Evolutionary conservation across 306 rosid species (phyloP).

Genomic region (Trifolium fragiferum): DNA sequence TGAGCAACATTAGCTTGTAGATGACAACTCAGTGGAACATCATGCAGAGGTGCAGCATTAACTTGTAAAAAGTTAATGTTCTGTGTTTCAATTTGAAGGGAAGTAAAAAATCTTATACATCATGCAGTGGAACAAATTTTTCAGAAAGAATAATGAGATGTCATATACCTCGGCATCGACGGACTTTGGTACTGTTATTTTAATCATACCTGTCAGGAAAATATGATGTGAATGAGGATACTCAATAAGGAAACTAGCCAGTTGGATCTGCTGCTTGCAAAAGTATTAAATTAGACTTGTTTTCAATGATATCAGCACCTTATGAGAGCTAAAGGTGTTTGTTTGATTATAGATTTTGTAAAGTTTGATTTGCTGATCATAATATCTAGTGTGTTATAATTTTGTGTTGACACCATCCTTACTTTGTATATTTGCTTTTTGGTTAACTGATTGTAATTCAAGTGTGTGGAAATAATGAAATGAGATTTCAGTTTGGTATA

Average conservation of each 20-base stretch:
- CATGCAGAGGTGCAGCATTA: constrained; percentile 23
- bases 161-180: constrained; percentile 32
- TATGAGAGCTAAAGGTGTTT: constrained; percentile 23
- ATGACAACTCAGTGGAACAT: constrained; percentile 19
- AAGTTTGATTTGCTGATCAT: constrained; percentile 56
- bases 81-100: background rate
- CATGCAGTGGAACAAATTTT: constrained; percentile 29
- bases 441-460: constrained; percentile 33
- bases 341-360: constrained; percentile 53
- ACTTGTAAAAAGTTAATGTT: background rate
- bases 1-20: constrained; percentile 48
- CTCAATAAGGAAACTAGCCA: constrained; percentile 42
- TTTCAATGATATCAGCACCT: constrained; percentile 40
- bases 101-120: constrained; percentile 14
- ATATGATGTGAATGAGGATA: constrained; percentile 41
- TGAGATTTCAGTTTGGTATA: constrained; percentile 35
- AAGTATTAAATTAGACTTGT: constrained; percentile 40
- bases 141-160: constrained; percentile 29
- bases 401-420: constrained; percentile 47
- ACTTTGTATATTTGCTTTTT: constrained; percentile 41
- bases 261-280: constrained; percentile 46
- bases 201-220: constrained; percentile 49
- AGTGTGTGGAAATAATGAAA: constrained; percentile 42
- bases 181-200: constrained; percentile 36
- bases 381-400: constrained; percentile 48